These are phyloP conservation scores for Pseudofabraea citricarpa DNA, from an alignment of 2,329 filamentous ascomycete genomes.

Conservation along the genomic window DNA sequence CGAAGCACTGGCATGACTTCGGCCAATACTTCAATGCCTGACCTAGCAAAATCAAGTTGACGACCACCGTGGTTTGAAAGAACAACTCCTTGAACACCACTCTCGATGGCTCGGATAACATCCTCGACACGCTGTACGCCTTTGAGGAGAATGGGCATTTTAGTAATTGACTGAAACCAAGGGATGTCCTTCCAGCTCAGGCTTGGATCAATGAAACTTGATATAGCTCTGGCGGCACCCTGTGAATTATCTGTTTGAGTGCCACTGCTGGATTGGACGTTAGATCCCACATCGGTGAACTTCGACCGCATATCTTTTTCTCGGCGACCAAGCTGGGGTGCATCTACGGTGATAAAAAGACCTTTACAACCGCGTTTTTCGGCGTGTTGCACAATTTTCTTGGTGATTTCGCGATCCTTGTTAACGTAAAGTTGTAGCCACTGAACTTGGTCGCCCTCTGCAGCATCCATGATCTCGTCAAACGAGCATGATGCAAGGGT, in stretches of 20 bases:
- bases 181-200: conserved; percentile 91
- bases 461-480: conserved; percentile 91
- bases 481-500: conserved; percentile 96
- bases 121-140: conserved; percentile 96
- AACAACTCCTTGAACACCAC: conserved; percentile 82
- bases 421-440: conserved; percentile 97
- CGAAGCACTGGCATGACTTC: conserved; percentile 89
- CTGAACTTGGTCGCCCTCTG: conserved; percentile 74
- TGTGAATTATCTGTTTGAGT: conserved; percentile 78
- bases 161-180: conserved; percentile 87
- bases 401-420: conserved; percentile 87
- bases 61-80: conserved; percentile 94
- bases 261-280: conserved; percentile 67
- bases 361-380: conserved; percentile 89
- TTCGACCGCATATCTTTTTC: conserved; percentile 98
- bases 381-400: conserved; percentile 85
- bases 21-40: conserved; percentile 82
- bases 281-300: conserved; percentile 77
- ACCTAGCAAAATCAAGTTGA: conserved; percentile 87
- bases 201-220: conserved; percentile 92
- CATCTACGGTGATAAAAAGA: conserved; percentile 97
- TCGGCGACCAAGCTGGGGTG: conserved; percentile 86
- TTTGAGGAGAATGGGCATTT: conserved; percentile 94
- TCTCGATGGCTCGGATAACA: conserved; percentile 79
- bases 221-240: conserved; percentile 91